These are phyloP conservation scores for Boletus rubescentipes DNA, from an alignment of 768 basidiomycete species.

Conservation along the genomic window DNA sequence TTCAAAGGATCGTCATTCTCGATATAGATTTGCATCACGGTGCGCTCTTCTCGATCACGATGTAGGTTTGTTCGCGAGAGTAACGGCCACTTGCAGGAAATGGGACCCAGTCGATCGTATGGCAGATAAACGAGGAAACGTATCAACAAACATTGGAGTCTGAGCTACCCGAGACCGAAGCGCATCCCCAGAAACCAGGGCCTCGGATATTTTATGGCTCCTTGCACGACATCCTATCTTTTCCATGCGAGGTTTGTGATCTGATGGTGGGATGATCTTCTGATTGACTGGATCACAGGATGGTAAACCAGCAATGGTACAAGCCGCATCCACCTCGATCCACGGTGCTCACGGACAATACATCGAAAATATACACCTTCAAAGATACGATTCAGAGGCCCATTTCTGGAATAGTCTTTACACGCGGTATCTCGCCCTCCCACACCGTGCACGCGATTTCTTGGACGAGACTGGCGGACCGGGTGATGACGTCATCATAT, in stretches of 20 bases:
- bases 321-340: conserved; percentile 67
- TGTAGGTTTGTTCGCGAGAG: neutral
- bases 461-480: conserved; percentile 62
- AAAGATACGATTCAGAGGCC: conserved; percentile 14
- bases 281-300: conserved; percentile 49
- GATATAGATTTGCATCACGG: conserved; percentile 63
- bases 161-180: conserved; percentile 32
- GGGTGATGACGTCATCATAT: conserved; percentile 71
- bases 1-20: conserved; percentile 79
- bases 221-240: conserved; percentile 91
- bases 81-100: conserved; percentile 55
- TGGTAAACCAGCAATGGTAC: conserved; percentile 72
- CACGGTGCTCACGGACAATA: conserved; percentile 19
- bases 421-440: conserved; percentile 54
- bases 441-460: conserved; percentile 71
- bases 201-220: conserved; percentile 84
- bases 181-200: conserved; percentile 36
- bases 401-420: conserved; percentile 50
- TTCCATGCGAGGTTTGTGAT: conserved; percentile 77
- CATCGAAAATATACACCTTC: conserved; percentile 31
- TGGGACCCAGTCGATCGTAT: conserved; percentile 89
- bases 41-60: neutral
- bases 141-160: conserved; percentile 65
- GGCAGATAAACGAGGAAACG: conserved; percentile 89
- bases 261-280: neutral